phyloP scores from a whole-genome alignment of 1,139 yeast genomes.

The Lodderomyces jiufengensis region DNA sequence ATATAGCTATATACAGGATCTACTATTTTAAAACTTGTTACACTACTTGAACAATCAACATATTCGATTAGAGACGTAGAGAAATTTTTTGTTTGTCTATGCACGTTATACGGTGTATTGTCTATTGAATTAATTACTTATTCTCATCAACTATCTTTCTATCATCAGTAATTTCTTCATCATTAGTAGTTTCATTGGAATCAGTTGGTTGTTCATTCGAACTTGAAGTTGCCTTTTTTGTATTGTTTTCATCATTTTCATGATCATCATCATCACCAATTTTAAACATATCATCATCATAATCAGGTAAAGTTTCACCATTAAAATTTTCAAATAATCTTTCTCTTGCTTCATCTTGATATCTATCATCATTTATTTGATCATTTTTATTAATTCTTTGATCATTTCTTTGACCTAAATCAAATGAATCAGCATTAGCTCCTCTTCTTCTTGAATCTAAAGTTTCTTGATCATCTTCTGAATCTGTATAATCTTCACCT shows the following conservation, averaged over 20 bases:
- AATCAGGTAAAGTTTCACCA: conserved; percentile 36
- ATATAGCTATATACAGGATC: too few relatives aligned
- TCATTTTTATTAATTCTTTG: conserved; percentile 5
- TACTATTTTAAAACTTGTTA: conserved; percentile 6
- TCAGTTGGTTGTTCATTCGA: too few relatives aligned
- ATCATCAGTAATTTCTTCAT: too few relatives aligned
- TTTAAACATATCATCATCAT: conserved; percentile 42
- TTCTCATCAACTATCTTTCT: too few relatives aligned
- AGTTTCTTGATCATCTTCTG: conserved; percentile 23
- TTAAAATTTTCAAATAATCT: conserved; percentile 39
- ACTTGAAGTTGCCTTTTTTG: too few relatives aligned
- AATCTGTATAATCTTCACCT: conserved; percentile 55
- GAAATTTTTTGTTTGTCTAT: too few relatives aligned
- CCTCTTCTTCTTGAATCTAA: background rate
- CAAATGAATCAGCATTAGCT: conserved; percentile 22
- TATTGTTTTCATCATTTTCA: background rate
- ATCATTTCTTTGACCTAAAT: conserved; percentile 24
- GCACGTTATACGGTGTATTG: conserved; percentile 6
- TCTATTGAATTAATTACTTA: conserved; percentile 2
- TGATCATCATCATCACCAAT: conserved; percentile 21
- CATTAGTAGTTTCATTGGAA: too few relatives aligned
- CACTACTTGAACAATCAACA: conserved; percentile 2
- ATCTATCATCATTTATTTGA: conserved; percentile 9
- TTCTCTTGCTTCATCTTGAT: conserved; percentile 36
- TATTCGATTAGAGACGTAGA: too few relatives aligned